Evolutionary conservation across 768 basidiomycete genomes (phyloP), one percentile per base, ranked within the genome.

Genomic region (Leccinum sublutescens): DNA sequence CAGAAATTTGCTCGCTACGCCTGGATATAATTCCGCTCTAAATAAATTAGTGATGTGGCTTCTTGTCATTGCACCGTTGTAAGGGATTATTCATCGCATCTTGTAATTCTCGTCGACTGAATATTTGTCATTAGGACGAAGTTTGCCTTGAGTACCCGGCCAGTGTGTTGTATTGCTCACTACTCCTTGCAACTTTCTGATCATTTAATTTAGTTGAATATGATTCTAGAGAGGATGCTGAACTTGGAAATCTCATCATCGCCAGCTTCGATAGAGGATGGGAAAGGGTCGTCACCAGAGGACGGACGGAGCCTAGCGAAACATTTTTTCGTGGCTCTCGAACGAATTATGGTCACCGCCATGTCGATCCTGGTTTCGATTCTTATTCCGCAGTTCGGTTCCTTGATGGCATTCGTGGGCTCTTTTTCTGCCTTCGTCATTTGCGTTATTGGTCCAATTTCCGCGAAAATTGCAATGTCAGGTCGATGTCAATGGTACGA

Each of bases 401-500:
- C 85, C 5, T 77, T 88, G 73, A 93, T 95, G 90, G 91, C 93
- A 1, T 91, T 97, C 72, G 77, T 98, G 54, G 95, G 95, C 2
- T 87, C 91, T n/a, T 93, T 93, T 71, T 86, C 88, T 36, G 89
- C 93, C 0, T 86, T 86, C 63, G 76, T 86, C 66, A 80, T 93
- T 23, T 90, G 89, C 61, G 81, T 91, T 23, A 85, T 92, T 59
- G 84, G 88, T 10, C 95, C 93, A 5, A 77, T 95, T 40, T 77
- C 82, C 25, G 89, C 88, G 5, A 90, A 90, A 69, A 75, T 88
- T 15, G 79, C 78, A 52, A 75, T 93, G 57, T 76, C 80, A 23
- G 76, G 81, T 4, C 75, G 69, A 47, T 83, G 82, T 62, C 68
- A 74, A 12, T 51, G 75, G 47, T 74, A 83, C 50, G 92, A 95